Base-by-base conservation (phyloP, 2,329 filamentous ascomycete genomes). In the Ascochyta rabiei region DNA sequence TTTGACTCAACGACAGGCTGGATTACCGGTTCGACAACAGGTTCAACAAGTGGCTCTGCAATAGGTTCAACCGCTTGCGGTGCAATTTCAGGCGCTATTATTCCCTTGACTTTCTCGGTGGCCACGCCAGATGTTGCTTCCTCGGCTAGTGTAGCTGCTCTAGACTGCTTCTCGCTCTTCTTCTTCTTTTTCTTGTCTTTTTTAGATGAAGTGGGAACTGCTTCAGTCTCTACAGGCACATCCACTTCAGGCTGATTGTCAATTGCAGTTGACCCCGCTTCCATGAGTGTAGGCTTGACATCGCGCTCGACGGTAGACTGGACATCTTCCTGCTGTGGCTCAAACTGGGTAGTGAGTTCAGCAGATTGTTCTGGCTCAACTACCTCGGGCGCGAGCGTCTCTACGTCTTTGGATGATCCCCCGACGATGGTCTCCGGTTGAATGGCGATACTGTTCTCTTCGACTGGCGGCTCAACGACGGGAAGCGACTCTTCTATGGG, bases 91-190 rank as follows among this genome's bases (percentile, higher is more conserved):
- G 18, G 6, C 19, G 10, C 18, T 6, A 23, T 13, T 6, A 19
- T 24, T n/a, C 33, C 41, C 15, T 37, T 26, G 23, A 31, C n/a
- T 9, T 35, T 41, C 2, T 42, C 41, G 4, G 18, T n/a, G 4
- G 9, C n/a, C n/a, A 18, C 15, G 6, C 8, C 19, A 7, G 38
- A 8, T 12, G 18, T 16, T 6, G 28, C 21, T 15, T 49, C 50
- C 9, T 48, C 51, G 19, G 38, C 55, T 6, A 50, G 42, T 26
- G 46, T 58, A 37, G 37, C 42, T 15, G 33, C 6, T 2, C 40
- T 62, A 30, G 60, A 59, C 38, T 58, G 53, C 52, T 63, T 68
- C 43, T 54, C 53, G 48, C 60, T 68, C 42, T 59, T 59, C 49
- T 68, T 68, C 10, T 56, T 53, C 21, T 23, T n/a, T 42, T 65